These are phyloP conservation scores for Fraxinus nigra DNA, from an alignment of 305 asterid species.

Conservation along the genomic window DNA sequence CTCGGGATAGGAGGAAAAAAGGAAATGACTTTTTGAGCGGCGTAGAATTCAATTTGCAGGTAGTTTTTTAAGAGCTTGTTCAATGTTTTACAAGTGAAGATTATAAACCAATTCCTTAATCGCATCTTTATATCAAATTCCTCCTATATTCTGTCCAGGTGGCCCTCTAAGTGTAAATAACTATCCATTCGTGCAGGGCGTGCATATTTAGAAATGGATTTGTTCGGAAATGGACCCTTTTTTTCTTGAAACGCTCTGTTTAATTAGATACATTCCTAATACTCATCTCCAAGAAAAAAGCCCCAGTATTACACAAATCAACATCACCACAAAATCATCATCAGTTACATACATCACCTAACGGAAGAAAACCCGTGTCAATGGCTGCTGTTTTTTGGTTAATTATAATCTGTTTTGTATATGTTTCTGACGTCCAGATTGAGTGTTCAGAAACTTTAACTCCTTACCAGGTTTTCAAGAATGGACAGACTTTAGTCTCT, in stretches of 20 bases:
- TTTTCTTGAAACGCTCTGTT: constrained; percentile 1
- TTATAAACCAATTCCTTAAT: background rate
- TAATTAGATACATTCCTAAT: background rate
- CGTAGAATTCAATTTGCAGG: background rate
- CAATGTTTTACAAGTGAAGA: background rate
- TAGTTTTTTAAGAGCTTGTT: background rate
- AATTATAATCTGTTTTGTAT: constrained; percentile 17
- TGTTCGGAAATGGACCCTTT: background rate
- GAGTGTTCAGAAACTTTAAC: constrained; percentile 16
- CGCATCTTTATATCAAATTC: constrained; percentile 10
- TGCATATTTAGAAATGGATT: background rate
- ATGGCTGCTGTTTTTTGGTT: constrained; percentile 19
- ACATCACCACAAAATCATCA: background rate
- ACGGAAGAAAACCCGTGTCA: background rate
- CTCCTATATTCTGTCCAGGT: constrained; percentile 2
- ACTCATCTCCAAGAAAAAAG: constrained; percentile 13
- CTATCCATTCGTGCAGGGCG: background rate
- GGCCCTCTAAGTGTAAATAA: background rate
- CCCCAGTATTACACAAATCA: background rate
- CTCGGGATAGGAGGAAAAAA: background rate
- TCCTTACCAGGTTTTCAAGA: constrained; percentile 21
- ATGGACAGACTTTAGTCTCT: constrained; percentile 38
- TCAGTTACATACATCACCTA: background rate
- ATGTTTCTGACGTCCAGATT: background rate
- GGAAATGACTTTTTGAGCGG: background rate